phyloP scores from a whole-genome alignment of 257 asterid species.

The Datura wrightii region DNA sequence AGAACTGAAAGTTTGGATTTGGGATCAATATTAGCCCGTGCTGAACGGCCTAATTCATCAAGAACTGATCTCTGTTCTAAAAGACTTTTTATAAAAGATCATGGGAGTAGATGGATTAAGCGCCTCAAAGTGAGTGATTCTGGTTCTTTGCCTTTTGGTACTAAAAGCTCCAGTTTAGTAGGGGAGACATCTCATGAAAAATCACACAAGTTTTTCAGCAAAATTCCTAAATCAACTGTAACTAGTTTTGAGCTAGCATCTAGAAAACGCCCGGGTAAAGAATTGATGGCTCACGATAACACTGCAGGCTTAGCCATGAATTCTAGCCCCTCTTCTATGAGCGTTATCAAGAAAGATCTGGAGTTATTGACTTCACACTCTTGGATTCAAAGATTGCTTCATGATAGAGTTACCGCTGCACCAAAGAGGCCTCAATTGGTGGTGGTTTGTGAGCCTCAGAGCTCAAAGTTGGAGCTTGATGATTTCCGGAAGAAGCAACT shows the following conservation, averaged over 20 bases:
- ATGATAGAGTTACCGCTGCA: constrained; percentile 34
- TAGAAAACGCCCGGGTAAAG: constrained; percentile 39
- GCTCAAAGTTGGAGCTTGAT: constrained; percentile 47
- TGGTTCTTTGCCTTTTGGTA: constrained; percentile 48
- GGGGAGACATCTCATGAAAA: constrained; percentile 47
- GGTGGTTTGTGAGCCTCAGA: constrained; percentile 55
- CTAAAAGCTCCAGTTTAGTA: constrained; percentile 42
- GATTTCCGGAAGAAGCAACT: constrained; percentile 63
- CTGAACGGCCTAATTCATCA: constrained; percentile 51
- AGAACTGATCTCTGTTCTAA: constrained; percentile 33
- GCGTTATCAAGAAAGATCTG: constrained; percentile 32
- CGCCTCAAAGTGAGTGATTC: constrained; percentile 64
- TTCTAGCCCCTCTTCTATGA: constrained; percentile 33
- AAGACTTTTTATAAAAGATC: constrained; percentile 44
- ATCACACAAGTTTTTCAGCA: constrained; percentile 31
- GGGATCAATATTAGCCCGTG: constrained; percentile 54
- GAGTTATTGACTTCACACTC: constrained; percentile 53
- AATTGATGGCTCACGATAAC: constrained; percentile 36
- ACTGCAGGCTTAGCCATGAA: constrained; percentile 30
- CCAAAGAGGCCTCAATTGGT: constrained; percentile 41
- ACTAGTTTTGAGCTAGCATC: constrained; percentile 38
- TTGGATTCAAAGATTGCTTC: constrained; percentile 82
- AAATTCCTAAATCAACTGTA: constrained; percentile 33
- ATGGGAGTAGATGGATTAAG: constrained; percentile 71
- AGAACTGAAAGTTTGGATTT: constrained; percentile 82